A percentile compares a stretch with the other conserved stretches of the same genome.
Conservation (phyloP, 176 grass and related monocot genomes). For the Oryza meyeriana region DNA sequence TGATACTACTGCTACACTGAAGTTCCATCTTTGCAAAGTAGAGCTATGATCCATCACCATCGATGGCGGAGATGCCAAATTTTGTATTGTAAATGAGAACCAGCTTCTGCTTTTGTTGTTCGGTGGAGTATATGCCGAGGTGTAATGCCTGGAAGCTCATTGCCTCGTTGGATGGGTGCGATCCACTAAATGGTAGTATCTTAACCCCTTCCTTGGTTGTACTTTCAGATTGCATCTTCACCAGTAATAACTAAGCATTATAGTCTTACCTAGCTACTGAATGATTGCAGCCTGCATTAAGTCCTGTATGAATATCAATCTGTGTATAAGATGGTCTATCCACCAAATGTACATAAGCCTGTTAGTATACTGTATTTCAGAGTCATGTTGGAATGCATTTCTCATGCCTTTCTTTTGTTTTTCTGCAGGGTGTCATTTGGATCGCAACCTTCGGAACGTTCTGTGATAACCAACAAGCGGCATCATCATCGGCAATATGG, state of each 20-base stretch:
- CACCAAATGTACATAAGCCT: not conserved
- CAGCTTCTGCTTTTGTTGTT: slow-evolving; percentile 1
- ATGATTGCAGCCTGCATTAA: not conserved
- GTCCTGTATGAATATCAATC: not conserved
- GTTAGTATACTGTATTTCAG: not conserved
- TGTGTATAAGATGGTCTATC: not conserved
- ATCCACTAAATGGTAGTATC: slow-evolving; percentile 33
- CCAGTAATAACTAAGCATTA: not conserved
- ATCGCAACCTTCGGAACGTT: not conserved
- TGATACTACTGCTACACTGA: not conserved
- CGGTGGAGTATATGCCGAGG: not conserved
- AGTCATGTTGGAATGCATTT: not conserved
- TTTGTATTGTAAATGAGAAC: not conserved
- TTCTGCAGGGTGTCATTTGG: slow-evolving; percentile 15
- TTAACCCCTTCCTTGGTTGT: not conserved
- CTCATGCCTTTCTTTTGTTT: not conserved
- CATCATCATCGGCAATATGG: not conserved
- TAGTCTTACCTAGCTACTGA: not conserved
- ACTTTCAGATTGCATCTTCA: not conserved
- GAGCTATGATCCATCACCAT: not conserved
- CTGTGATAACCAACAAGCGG: not conserved
- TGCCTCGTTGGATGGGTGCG: not conserved
- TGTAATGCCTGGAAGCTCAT: not conserved
- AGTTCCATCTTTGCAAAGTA: not conserved
- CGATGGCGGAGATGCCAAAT: slow-evolving; percentile 1